phyloP scores from a whole-genome alignment of 73 alveolate genomes.

The Diophrys sp. region DNA sequence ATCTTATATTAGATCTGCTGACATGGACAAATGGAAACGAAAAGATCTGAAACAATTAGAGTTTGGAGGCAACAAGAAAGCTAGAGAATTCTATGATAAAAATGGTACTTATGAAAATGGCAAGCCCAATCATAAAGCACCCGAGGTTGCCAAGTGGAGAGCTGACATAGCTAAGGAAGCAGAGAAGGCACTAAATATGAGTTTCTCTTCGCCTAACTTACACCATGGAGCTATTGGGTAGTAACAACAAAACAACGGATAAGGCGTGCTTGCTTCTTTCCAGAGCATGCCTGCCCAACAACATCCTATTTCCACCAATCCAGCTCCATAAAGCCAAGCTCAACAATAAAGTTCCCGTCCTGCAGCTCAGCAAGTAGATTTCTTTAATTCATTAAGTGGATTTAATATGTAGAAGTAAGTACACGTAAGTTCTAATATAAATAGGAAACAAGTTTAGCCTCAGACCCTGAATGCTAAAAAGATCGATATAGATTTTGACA shows the following conservation, averaged over 20 bases:
- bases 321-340: too few relatives aligned
- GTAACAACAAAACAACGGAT: background rate
- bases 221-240: background rate
- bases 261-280: background rate
- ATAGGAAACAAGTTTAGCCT: conserved; percentile 3
- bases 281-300: background rate
- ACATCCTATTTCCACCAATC: too few relatives aligned
- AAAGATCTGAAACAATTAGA: conserved; percentile 76
- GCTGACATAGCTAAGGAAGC: conserved; percentile 64
- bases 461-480: conserved; percentile 56
- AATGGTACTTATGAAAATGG: conserved; percentile 70
- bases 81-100: conserved; percentile 72
- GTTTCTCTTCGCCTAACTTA: background rate
- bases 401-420: background rate
- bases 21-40: conserved; percentile 86
- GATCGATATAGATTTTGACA: conserved; percentile 52
- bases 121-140: conserved; percentile 56
- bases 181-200: conserved; percentile 37
- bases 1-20: conserved; percentile 67
- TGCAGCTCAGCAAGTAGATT: background rate
- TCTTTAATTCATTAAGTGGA: background rate
- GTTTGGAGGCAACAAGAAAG: conserved; percentile 77
- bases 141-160: conserved; percentile 69
- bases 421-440: background rate
- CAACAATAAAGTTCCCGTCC: too few relatives aligned